Conservation (phyloP, 2,329 filamentous ascomycete species). For the Aciculosporium take region DNA sequence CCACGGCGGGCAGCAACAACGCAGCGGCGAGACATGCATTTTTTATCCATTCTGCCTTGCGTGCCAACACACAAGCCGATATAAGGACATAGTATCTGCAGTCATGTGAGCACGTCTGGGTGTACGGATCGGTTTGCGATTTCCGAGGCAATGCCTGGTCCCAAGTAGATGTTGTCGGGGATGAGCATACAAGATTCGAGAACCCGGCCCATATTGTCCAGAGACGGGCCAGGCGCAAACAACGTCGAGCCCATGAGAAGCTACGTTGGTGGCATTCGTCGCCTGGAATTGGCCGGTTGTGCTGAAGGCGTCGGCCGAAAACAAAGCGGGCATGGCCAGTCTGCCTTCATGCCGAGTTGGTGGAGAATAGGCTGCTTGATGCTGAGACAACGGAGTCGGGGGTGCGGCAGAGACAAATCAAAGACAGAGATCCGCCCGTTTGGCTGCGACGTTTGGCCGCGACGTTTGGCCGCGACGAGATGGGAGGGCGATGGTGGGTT, state of each 20-base stretch:
- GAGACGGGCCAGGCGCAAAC: constrained; percentile 43
- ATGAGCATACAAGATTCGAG: constrained; percentile 32
- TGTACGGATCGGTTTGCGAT: neutral
- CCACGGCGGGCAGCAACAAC: constrained; percentile 47
- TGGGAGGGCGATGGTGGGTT: too few relatives aligned
- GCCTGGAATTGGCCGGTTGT: neutral
- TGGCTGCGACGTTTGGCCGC: too few relatives aligned
- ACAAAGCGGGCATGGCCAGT: constrained; percentile 5
- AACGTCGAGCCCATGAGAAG: constrained; percentile 21
- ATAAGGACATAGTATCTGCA: constrained; percentile 49
- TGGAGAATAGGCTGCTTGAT: neutral
- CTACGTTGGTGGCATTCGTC: neutral
- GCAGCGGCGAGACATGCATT: constrained; percentile 50
- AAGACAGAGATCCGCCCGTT: neutral
- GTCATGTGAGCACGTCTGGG: neutral
- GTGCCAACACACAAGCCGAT: constrained; percentile 46
- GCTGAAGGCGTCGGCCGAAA: neutral
- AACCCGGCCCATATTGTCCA: constrained; percentile 42
- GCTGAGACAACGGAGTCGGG: neutral
- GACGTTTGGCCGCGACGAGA: too few relatives aligned
- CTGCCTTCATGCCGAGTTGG: neutral
- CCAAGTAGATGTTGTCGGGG: neutral
- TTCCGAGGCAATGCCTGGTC: neutral
- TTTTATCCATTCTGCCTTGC: constrained; percentile 45
- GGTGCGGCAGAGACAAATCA: neutral